A percentile compares a stretch with the other conserved stretches of the same genome.
These are phyloP conservation scores for Tothia fuscella DNA, from an alignment of 2,329 filamentous ascomycete species.

Conservation along the genomic window DNA sequence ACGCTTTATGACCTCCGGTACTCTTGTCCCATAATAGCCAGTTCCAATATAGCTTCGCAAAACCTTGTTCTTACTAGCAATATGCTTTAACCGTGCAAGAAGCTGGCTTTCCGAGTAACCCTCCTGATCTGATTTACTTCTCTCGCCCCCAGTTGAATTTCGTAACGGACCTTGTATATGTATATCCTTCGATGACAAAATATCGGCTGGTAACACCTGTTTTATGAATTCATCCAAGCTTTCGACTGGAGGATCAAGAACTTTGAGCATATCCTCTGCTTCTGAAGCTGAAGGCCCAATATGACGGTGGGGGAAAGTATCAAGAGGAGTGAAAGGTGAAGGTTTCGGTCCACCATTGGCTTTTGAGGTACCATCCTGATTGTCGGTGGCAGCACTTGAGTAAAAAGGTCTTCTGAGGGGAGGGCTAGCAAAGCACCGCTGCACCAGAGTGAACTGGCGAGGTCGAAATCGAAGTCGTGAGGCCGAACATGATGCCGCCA, in stretches of 20 bases:
- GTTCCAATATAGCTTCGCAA: conserved; percentile 65
- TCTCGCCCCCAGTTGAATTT: conserved; percentile 9
- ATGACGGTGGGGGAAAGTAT: conserved; percentile 68
- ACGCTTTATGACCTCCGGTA: conserved; percentile 80
- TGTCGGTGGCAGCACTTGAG: conserved; percentile 20
- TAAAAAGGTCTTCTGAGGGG: conserved; percentile 12
- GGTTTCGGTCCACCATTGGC: conserved; percentile 13
- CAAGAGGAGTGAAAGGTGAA: conserved; percentile 33
- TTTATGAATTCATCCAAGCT: conserved; percentile 72
- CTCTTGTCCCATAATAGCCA: conserved; percentile 79
- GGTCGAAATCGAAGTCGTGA: background rate
- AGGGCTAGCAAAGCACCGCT: conserved; percentile 3
- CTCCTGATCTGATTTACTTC: conserved; percentile 20
- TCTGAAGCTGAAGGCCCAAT: conserved; percentile 69
- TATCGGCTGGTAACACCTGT: conserved; percentile 71
- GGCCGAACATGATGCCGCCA: background rate
- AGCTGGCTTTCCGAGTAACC: conserved; percentile 49
- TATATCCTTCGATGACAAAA: conserved; percentile 56
- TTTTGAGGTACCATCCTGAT: conserved; percentile 19
- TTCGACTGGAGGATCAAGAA: conserved; percentile 59
- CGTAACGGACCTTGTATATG: conserved; percentile 37
- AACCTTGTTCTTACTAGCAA: conserved; percentile 49
- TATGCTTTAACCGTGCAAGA: conserved; percentile 39
- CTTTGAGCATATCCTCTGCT: conserved; percentile 65
- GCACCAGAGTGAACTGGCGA: conserved; percentile 3